Evolutionary conservation across 164 flowering plant genomes (phyloP).

Genomic region (Stephania cephalantha): DNA sequence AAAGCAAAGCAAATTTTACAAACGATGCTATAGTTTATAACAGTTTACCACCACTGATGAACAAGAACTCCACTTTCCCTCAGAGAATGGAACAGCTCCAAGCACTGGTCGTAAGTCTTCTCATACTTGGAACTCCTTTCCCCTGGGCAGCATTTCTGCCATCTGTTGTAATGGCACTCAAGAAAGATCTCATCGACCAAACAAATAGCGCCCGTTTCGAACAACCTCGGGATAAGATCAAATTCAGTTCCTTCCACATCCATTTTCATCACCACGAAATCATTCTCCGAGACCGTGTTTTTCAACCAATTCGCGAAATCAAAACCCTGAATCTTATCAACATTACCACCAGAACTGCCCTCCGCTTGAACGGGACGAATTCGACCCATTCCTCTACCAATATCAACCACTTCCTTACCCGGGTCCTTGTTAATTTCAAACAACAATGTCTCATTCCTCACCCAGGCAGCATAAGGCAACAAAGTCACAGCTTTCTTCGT

Average conservation of each 20-base stretch:
- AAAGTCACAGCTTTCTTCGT: conserved; percentile 57
- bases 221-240: conserved; percentile 78
- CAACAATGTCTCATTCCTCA: conserved; percentile 66
- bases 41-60: conserved; percentile 90
- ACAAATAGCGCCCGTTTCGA: conserved; percentile 89
- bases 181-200: conserved; percentile 93
- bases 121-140: conserved; percentile 71
- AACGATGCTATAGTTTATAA: neutral
- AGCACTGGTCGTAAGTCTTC: conserved; percentile 79
- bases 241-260: conserved; percentile 98
- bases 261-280: conserved; percentile 98
- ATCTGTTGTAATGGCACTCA: conserved; percentile 95
- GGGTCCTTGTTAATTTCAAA: conserved; percentile 78
- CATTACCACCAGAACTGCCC: conserved; percentile 27
- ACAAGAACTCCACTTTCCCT: conserved; percentile 84
- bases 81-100: conserved; percentile 74
- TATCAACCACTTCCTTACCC: conserved; percentile 36
- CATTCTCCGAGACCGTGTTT: conserved; percentile 63
- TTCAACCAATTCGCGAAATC: conserved; percentile 96
- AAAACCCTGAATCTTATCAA: conserved; percentile 72
- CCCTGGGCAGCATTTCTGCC: conserved; percentile 96
- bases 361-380: conserved; percentile 48
- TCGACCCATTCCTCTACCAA: conserved; percentile 86
- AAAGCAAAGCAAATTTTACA: conserved; percentile 9
- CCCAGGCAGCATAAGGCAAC: conserved; percentile 95